Evolutionary conservation across 306 rosid species (phyloP).

Genomic region (Betula pendula): DNA sequence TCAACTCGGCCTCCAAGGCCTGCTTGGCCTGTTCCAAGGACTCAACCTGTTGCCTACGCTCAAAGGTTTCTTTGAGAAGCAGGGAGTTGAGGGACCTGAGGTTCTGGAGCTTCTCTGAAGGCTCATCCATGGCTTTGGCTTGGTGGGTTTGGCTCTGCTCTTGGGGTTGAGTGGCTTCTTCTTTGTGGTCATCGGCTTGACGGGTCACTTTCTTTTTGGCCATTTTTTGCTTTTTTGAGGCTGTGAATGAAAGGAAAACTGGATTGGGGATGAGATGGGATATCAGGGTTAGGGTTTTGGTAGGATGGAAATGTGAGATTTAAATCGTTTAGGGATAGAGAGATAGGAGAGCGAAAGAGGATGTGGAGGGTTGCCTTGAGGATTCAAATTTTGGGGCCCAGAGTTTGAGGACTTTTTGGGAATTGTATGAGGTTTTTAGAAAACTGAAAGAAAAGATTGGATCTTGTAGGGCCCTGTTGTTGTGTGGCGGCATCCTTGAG

Average conservation of each 20-base stretch:
- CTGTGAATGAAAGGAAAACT: conserved; percentile 12
- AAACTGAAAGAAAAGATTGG: neutral
- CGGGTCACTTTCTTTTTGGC: conserved; percentile 63
- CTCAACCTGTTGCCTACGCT: conserved; percentile 49
- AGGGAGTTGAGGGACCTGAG: conserved; percentile 66
- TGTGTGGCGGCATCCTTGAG: too few species aligned
- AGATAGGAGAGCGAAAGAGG: neutral
- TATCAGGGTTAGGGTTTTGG: conserved; percentile 40
- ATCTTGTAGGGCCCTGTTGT: neutral
- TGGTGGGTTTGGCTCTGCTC: neutral
- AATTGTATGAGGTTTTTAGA: neutral
- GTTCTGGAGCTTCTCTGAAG: conserved; percentile 48
- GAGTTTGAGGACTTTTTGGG: neutral
- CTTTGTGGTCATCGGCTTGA: conserved; percentile 29
- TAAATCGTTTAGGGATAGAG: neutral
- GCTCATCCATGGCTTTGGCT: conserved; percentile 36
- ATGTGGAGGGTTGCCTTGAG: neutral
- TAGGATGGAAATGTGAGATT: conserved; percentile 24
- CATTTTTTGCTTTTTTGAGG: conserved; percentile 49
- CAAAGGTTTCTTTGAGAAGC: conserved; percentile 59
- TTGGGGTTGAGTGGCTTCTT: conserved; percentile 15
- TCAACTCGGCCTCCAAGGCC: conserved; percentile 36
- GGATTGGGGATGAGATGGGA: neutral
- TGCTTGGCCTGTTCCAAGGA: conserved; percentile 35
- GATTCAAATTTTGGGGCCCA: conserved; percentile 41